Base-by-base conservation (phyloP, 73 alveolate genomes). In the Paramecium primaurelia region DNA sequence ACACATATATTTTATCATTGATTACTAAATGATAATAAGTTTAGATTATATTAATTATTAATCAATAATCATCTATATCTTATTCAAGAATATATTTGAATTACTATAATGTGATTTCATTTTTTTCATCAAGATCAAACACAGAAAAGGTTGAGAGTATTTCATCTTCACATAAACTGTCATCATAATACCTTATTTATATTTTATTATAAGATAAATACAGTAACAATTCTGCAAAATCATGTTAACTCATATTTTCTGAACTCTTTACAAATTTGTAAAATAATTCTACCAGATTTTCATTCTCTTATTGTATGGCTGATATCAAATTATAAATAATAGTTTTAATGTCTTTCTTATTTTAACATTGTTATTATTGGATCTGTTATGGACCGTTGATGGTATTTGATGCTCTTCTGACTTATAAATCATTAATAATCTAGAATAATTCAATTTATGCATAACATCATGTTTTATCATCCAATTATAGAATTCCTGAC, bases 401-500 rank as follows among this genome's bases (percentile, higher is more conserved):
- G 11, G 84, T 64, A 32, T 28, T 28, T 64, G 84, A 14, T 32
- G 84, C 26, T 8, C 47, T 64, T 64, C 84, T 28, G 30, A 64
- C 42, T 64, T 32, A 11, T 9, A 42, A 64, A 64, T 64, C 84
- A 64, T 28, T 1, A 28, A 64, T 64, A 64, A 64, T 64, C 84
- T 64, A 64, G 34, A n/a, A 54, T 54, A n/a, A 54, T 32, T 64
- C 9, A 64, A 32, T 28, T 32, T 34, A 32, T 64, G 47, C 28
- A 32, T 64, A 40, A 80, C 91, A 9, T 49, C 47, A 45, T 80
- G 49, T 11, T 42, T 47, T 8, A 80, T 80, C 58, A 80, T 32
- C 91, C 91, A 80, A 26, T 80, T 47, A 32, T 28, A 40, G 7
- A 80, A 80, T 80, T 80, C 91, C 18, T 80, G 12, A 10, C 20